A percentile compares a stretch with the other conserved stretches of the same genome.
These are phyloP conservation scores for Hibiscus trionum DNA, from an alignment of 345 rosid species.

Conservation along the genomic window DNA sequence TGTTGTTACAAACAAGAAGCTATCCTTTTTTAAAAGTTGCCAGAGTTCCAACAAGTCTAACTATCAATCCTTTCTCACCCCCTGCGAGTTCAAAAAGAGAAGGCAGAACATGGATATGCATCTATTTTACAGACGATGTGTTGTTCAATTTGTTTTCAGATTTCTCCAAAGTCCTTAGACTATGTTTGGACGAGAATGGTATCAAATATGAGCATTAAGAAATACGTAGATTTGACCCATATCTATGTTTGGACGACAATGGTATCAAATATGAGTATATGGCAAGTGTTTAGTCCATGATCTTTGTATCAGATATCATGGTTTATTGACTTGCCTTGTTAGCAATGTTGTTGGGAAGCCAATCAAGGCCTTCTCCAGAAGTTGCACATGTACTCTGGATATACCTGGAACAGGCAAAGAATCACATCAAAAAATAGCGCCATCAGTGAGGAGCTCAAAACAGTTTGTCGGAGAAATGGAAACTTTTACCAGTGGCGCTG, in stretches of 20 bases:
- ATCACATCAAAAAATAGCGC: neutral
- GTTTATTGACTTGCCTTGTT: conserved; percentile 31
- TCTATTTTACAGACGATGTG: neutral
- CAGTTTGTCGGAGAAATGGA: neutral
- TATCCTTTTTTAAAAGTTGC: neutral
- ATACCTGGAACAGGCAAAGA: conserved; percentile 41
- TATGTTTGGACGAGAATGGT: neutral
- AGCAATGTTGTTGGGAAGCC: conserved; percentile 79
- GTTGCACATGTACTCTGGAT: conserved; percentile 82
- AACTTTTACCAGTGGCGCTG: conserved; percentile 77
- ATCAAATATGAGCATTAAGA: too few relatives aligned
- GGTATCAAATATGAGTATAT: too few relatives aligned
- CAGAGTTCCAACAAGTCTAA: neutral
- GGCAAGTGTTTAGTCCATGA: too few relatives aligned
- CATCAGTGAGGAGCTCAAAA: neutral
- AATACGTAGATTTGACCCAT: neutral
- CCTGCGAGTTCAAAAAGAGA: neutral
- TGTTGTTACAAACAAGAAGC: neutral
- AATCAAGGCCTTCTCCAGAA: conserved; percentile 80
- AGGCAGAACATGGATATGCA: neutral
- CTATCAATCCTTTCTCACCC: neutral
- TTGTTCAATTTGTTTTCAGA: neutral
- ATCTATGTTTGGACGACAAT: too few relatives aligned
- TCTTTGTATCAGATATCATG: too few relatives aligned
- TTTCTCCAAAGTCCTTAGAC: neutral